These are phyloP conservation scores for Letharia columbiana DNA, from an alignment of 495 filamentous ascomycete species.

Conservation along the genomic window DNA sequence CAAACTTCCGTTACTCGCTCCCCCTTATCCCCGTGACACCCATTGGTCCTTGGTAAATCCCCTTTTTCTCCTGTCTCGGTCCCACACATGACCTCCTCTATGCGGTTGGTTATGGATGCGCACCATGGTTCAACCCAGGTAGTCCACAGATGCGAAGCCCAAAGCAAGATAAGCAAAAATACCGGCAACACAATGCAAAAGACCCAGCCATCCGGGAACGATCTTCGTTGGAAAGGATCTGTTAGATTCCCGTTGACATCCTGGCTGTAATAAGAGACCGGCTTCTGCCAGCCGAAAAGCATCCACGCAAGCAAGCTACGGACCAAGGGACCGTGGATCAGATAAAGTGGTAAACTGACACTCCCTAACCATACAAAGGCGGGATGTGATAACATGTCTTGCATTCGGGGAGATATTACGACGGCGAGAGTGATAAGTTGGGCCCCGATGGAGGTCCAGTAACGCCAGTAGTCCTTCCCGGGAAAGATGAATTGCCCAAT, in stretches of 20 bases:
- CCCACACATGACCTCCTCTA: conserved; percentile 17
- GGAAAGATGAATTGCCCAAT: conserved; percentile 22
- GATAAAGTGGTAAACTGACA: conserved; percentile 23
- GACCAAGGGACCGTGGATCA: conserved; percentile 26
- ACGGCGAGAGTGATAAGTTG: conserved; percentile 20
- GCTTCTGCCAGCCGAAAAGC: conserved; percentile 20
- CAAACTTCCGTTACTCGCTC: not conserved
- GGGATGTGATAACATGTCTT: conserved; percentile 15
- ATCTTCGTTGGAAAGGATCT: conserved; percentile 11
- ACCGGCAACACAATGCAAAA: conserved; percentile 14
- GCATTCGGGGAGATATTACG: conserved; percentile 10
- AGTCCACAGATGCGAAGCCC: conserved; percentile 20
- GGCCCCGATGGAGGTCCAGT: conserved; percentile 22
- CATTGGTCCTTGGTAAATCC: not conserved
- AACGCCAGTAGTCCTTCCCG: conserved; percentile 18
- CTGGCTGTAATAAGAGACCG: conserved; percentile 9
- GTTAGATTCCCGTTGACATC: conserved; percentile 6
- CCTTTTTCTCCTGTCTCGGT: not conserved
- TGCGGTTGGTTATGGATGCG: conserved; percentile 8
- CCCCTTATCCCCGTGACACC: not conserved
- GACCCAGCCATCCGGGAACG: conserved; percentile 15
- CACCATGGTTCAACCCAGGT: conserved; percentile 20
- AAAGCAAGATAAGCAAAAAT: conserved; percentile 15
- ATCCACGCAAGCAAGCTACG: conserved; percentile 24
- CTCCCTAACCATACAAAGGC: conserved; percentile 23